Base-by-base conservation (phyloP, 768 basidiomycete species). In the Mycena venus region DNA sequence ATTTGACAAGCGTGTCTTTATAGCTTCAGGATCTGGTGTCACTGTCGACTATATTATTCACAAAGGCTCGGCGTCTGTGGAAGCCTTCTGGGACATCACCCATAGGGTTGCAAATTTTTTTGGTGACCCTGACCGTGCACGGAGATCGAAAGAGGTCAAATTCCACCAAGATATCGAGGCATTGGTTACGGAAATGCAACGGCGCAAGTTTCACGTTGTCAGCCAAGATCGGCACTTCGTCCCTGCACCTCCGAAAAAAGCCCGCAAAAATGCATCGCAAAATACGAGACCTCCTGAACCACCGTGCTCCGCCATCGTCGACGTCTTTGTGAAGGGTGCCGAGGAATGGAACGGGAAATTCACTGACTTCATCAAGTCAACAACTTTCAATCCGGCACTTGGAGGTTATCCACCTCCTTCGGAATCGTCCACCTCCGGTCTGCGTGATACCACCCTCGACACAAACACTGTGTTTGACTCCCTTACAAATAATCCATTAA, bases 21-120 rank as follows among this genome's bases (percentile, higher is more conserved):
- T 79, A 7, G 75, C 82, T 6, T 55, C 76, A 32, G 82, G 81
- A 21, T 56, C 60, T n/a, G 78, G 80, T n/a, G 65, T 67, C 27
- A 67, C 65, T 21, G 29, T 67, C 29, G 15, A 67, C 1, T 67
- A 67, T 14, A 58, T 67, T 19, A 67, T 67, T 14, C 27, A 38
- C 4, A 67, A 67, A 58, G 65, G 65, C 8, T 67, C 65, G 3
- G 53, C 55, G 3, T 66, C 49, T 31, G 64, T 64, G 1, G 63
- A 64, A 25, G 47, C 42, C 42, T 59, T 59, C n/a, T 38, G 23
- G 1, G 59, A 61, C 4, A 19, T 61, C 23, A 61, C 36, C 6
- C 7, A 36, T 12, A 36, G 6, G 36, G 12, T 36, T 36, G 36
- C 36, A 61, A 61, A 72, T 42, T 61, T 61, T 27, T 61, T 61